Base-by-base conservation (phyloP, 345 rosid species). In the Murraya koenigii region DNA sequence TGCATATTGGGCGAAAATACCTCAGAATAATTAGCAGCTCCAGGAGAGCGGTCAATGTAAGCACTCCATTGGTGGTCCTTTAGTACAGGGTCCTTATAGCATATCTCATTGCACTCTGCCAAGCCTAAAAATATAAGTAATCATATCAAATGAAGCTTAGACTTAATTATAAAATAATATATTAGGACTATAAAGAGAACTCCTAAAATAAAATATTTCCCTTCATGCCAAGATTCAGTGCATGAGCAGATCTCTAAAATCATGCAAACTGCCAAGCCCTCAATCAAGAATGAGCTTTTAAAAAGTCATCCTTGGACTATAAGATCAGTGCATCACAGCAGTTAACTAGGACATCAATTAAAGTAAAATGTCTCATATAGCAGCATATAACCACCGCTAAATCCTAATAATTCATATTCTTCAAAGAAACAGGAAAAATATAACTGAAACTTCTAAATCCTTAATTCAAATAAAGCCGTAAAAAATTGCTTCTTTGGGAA, bases 41-140 rank as follows among this genome's bases (percentile, higher is more conserved):
- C 98, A 75, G 98, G 96, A 79, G 97, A 91, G 74, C 97, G 92
- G 77, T 96, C 99, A 32, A 96, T 94, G 66, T 87, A 92, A 55
- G 97, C 93, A 79, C 93, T 96, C 99, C 99, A 96, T 78, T 89
- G 86, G 69, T 14, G 87, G 83, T 96, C 97, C 88, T 96, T 96
- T 64, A 96, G 78, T 49, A 96, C 99, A 74, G 99, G 99, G 75
- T 94, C 98, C 90, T 96, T 96, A 49, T 92, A 96, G 87, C 99
- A 94, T 74, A 89, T 91, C 85, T 94, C 97, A 23, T 91, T 76
- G 75, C 99, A 96, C 75, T 88, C 94, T 52, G 69, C 82, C 87
- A 92, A 75, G 82, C 98, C 99, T 94, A 80, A 68, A 84, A 75
- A 78, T 41, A 44, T 41, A 56, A 80, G 77, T 59, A 84, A 69